These are phyloP conservation scores for Paramecium pentaurelia DNA, from an alignment of 73 alveolate species.

Conservation along the genomic window DNA sequence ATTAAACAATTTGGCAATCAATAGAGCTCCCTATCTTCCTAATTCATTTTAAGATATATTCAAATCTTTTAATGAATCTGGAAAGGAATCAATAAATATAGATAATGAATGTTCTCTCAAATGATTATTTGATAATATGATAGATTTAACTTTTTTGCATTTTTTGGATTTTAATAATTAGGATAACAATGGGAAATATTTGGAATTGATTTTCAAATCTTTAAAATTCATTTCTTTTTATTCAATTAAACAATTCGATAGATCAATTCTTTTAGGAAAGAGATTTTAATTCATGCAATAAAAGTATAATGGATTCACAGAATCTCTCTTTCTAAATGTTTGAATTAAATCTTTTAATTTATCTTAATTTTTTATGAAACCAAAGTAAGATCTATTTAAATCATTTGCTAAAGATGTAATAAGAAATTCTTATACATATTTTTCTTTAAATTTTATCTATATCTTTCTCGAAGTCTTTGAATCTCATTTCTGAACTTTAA, in stretches of 20 bases:
- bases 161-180: background rate
- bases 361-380: background rate
- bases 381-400: background rate
- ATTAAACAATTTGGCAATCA: background rate
- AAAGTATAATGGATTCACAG: background rate
- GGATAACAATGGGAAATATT: conserved; percentile 9
- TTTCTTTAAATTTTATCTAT: background rate
- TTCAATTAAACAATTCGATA: background rate
- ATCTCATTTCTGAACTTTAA: background rate
- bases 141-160: background rate
- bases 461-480: background rate
- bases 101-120: background rate
- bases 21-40: background rate
- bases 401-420: background rate
- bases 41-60: background rate
- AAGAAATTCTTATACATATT: background rate
- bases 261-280: conserved; percentile 28
- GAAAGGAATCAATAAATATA: conserved; percentile 8
- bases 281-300: conserved; percentile 34
- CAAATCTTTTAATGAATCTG: background rate
- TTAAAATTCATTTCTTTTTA: background rate
- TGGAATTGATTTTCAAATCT: background rate
- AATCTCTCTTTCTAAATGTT: background rate
- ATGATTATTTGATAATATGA: background rate
- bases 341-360: background rate